phyloP scores from a whole-genome alignment of 192 early-diverging fungal species.

The Endogone sp. region DNA sequence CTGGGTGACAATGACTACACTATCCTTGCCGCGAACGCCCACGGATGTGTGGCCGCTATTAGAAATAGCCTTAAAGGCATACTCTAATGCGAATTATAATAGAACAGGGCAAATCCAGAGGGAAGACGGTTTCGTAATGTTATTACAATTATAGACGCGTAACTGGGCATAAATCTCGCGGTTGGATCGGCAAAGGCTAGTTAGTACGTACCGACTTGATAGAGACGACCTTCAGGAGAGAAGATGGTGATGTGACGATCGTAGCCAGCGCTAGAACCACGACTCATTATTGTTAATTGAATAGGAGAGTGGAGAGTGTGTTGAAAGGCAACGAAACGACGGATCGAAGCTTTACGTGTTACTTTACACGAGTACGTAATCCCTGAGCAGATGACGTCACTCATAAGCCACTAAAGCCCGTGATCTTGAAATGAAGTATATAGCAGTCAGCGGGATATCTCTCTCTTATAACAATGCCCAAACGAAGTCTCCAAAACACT shows the following conservation, averaged over 20 bases:
- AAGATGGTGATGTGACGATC: slow-evolving; percentile 99
- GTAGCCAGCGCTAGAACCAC: slow-evolving; percentile 69
- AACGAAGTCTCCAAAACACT: neutral
- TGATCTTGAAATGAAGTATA: no score
- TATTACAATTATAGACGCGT: no score
- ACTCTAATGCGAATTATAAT: slow-evolving; percentile 61
- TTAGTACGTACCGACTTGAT: slow-evolving; percentile 87
- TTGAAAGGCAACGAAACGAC: neutral
- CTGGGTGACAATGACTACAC: slow-evolving; percentile 92
- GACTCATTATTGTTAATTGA: slow-evolving; percentile 24
- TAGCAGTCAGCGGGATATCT: no score
- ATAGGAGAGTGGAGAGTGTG: neutral
- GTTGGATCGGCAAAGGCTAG: neutral
- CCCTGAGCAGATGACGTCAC: neutral
- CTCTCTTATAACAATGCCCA: neutral
- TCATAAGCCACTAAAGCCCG: neutral
- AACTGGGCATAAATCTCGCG: no score
- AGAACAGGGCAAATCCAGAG: neutral
- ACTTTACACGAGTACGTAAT: neutral
- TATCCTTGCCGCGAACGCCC: slow-evolving; percentile 93
- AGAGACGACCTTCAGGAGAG: slow-evolving; percentile 98
- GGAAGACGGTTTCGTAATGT: no score
- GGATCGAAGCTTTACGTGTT: neutral
- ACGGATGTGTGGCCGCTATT: slow-evolving; percentile 95
- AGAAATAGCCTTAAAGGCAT: slow-evolving; percentile 99